Evolutionary conservation across 2,329 filamentous ascomycete genomes (phyloP).

Genomic region (Paraphaeosphaeria minitans): DNA sequence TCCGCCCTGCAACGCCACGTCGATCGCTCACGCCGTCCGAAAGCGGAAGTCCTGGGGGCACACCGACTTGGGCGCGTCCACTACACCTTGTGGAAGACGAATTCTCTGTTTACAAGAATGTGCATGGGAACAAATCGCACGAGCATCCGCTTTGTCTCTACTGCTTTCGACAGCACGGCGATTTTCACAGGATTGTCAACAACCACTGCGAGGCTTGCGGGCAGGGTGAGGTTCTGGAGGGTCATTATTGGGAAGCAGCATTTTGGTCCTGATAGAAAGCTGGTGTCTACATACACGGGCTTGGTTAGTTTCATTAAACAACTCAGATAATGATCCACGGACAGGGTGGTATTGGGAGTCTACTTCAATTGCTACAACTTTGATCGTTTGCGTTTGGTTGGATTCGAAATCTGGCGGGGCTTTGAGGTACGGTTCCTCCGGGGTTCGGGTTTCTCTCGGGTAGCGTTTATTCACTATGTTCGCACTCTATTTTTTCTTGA

Average conservation of each 20-base stretch:
- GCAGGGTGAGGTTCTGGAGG: conserved; percentile 29
- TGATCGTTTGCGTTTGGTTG: background rate
- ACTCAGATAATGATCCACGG: background rate
- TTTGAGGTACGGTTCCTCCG: background rate
- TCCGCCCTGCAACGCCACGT: conserved; percentile 1
- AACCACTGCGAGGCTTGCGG: conserved; percentile 39
- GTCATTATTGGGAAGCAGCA: conserved; percentile 34
- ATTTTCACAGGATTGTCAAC: conserved; percentile 27
- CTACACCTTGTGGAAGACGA: conserved; percentile 37
- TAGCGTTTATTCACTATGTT: background rate
- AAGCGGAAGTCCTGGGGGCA: conserved; percentile 15
- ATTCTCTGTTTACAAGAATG: conserved; percentile 31
- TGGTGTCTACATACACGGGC: background rate
- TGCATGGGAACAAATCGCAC: conserved; percentile 30
- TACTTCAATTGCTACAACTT: background rate
- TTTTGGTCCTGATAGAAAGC: background rate
- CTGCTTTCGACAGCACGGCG: conserved; percentile 35
- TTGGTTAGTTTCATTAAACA: background rate
- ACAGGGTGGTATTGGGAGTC: background rate
- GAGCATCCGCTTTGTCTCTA: conserved; percentile 30
- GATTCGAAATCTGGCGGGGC: background rate
- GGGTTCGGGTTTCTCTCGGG: background rate
- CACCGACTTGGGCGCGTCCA: conserved; percentile 30
- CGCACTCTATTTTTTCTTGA: background rate
- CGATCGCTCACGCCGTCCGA: conserved; percentile 9